phyloP scores from a whole-genome alignment of 345 rosid species.

The Melaleuca alternifolia region DNA sequence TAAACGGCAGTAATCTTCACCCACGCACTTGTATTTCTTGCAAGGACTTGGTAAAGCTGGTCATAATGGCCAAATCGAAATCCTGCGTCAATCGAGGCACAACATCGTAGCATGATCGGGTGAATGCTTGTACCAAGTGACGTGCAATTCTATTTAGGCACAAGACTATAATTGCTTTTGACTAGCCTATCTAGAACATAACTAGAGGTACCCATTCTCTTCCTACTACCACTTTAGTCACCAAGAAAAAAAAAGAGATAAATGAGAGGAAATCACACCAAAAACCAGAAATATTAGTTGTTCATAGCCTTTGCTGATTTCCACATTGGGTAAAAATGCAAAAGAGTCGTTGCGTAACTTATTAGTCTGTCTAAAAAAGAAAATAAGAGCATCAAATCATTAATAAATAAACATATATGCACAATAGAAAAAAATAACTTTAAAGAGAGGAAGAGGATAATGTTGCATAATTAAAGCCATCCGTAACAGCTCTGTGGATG shows the following conservation, averaged over 20 bases:
- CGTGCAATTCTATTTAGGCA: neutral
- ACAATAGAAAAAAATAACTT: neutral
- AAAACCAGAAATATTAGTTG: neutral
- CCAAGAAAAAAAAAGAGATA: neutral
- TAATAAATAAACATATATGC: neutral
- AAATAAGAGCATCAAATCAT: neutral
- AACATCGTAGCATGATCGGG: neutral
- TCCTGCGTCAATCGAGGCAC: neutral
- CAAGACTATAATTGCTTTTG: no score
- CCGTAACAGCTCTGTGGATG: neutral
- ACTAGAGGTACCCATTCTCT: neutral
- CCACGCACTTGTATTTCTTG: neutral
- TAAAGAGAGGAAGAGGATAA: neutral
- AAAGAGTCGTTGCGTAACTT: neutral
- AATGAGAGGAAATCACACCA: neutral
- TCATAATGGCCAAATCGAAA: neutral
- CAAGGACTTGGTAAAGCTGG: neutral
- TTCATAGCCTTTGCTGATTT: neutral
- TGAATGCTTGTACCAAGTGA: neutral
- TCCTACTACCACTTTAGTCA: neutral
- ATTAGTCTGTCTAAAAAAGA: neutral
- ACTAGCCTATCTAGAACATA: no score
- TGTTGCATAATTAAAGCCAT: neutral
- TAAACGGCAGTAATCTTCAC: neutral
- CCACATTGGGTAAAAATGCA: neutral